Evolutionary conservation across 441 rosid genomes (phyloP).

Genomic region (Caryocar brasiliense): DNA sequence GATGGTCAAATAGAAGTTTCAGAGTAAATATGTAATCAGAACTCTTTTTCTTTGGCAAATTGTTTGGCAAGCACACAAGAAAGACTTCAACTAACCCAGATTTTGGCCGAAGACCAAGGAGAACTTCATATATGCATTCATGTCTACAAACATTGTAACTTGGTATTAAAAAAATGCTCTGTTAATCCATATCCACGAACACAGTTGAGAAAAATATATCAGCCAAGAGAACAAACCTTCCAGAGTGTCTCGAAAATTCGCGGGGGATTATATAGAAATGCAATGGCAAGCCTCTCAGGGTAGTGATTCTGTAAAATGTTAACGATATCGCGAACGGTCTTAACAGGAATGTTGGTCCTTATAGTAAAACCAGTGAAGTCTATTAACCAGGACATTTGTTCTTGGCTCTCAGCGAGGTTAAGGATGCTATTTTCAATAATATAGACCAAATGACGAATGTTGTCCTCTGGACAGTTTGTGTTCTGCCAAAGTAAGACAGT

Average conservation of each 20-base stretch:
- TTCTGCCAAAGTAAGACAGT: too few relatives aligned
- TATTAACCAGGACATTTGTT: constrained; percentile 90
- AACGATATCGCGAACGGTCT: constrained; percentile 65
- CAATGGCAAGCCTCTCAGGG: constrained; percentile 89
- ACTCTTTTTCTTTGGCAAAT: too few relatives aligned
- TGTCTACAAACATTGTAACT: too few relatives aligned
- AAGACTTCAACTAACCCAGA: too few relatives aligned
- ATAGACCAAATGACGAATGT: constrained; percentile 74
- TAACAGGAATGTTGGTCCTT: constrained; percentile 58
- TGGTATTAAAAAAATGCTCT: too few relatives aligned
- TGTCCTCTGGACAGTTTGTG: constrained; percentile 47
- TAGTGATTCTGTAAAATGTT: constrained; percentile 77
- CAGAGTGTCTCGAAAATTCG: constrained; percentile 87
- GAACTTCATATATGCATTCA: too few relatives aligned
- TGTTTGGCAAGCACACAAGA: too few relatives aligned
- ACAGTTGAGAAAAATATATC: too few relatives aligned
- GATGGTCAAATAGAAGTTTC: too few relatives aligned
- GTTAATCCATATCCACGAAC: too few relatives aligned
- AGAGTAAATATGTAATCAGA: too few relatives aligned
- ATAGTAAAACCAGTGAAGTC: constrained; percentile 87
- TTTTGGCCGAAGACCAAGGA: too few relatives aligned
- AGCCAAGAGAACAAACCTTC: constrained; percentile 71
- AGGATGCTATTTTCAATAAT: constrained; percentile 82
- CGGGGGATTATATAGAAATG: constrained; percentile 88
- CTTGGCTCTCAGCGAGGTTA: constrained; percentile 83